Conservation (phyloP, 257 asterid species). For the Plectranthus barbatus region DNA sequence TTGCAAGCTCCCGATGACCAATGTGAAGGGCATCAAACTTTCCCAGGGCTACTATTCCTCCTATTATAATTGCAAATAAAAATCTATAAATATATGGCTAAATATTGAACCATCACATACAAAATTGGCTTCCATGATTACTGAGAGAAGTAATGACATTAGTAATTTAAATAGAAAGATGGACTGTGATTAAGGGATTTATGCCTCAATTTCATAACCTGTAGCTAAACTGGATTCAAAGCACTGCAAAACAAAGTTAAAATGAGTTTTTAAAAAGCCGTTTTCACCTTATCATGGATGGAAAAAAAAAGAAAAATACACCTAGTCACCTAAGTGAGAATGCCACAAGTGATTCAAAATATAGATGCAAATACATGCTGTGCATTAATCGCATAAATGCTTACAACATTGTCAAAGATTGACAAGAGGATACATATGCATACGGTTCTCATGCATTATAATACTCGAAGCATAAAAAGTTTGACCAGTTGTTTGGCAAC, state of each 20-base stretch:
- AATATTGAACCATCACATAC: not conserved
- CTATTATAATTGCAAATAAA: slow-evolving; percentile 26
- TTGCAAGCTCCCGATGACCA: slow-evolving; percentile 96
- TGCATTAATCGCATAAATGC: not conserved
- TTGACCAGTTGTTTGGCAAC: not conserved
- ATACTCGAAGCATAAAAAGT: not conserved
- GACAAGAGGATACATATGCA: not conserved
- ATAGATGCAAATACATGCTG: not conserved
- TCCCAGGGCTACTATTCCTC: slow-evolving; percentile 94
- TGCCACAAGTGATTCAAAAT: too few species aligned
- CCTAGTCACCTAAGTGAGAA: too few species aligned
- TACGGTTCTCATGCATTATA: not conserved
- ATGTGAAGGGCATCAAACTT: slow-evolving; percentile 98
- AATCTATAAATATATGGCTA: slow-evolving; percentile 1
- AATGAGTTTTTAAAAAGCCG: not conserved
- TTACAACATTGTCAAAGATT: not conserved
- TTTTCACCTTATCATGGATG: not conserved
- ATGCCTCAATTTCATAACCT: not conserved
- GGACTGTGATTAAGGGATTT: not conserved
- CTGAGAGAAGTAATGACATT: not conserved
- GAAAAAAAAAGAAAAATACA: not conserved
- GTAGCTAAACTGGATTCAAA: not conserved
- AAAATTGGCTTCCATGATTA: not conserved
- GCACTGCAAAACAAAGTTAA: not conserved
- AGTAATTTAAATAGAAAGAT: not conserved